A percentile compares a stretch with the other conserved stretches of the same genome.
These are phyloP conservation scores for Staphylotrichum longicolle DNA, from an alignment of 495 filamentous ascomycete species.

Conservation along the genomic window DNA sequence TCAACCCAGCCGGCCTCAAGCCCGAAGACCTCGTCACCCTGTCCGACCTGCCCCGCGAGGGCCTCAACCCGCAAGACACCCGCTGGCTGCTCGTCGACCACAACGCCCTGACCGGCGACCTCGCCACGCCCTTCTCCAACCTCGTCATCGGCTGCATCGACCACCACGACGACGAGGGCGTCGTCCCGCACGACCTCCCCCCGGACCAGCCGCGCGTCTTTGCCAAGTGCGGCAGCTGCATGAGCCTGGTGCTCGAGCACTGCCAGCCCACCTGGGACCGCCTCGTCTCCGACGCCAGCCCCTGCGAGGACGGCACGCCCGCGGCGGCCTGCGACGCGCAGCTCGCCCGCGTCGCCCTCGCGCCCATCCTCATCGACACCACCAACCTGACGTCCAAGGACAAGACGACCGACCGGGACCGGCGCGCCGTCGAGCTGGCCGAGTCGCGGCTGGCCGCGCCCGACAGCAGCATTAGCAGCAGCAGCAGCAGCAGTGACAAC, in stretches of 20 bases:
- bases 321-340: slow-evolving; percentile 45
- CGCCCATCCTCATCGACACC: slow-evolving; percentile 83
- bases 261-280: slow-evolving; percentile 57
- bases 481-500: neutral
- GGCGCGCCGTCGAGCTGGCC: slow-evolving; percentile 61
- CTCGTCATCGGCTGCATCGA: slow-evolving; percentile 76
- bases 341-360: slow-evolving; percentile 73
- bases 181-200: slow-evolving; percentile 46
- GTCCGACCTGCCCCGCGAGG: slow-evolving; percentile 43
- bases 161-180: slow-evolving; percentile 82
- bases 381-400: slow-evolving; percentile 62
- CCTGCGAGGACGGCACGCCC: slow-evolving; percentile 4
- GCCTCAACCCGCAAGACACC: slow-evolving; percentile 39
- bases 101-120: slow-evolving; percentile 66
- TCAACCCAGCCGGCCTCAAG: slow-evolving; percentile 43
- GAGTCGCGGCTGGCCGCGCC: slow-evolving; percentile 41
- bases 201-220: slow-evolving; percentile 60
- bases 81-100: slow-evolving; percentile 82
- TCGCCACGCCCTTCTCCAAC: slow-evolving; percentile 40
- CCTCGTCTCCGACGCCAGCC: slow-evolving; percentile 22
- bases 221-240: slow-evolving; percentile 72
- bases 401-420: slow-evolving; percentile 74
- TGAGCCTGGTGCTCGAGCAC: slow-evolving; percentile 68
- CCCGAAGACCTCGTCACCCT: slow-evolving; percentile 52
- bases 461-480: neutral